Percentiles rank a stretch among this genome's conserved stretches.
phyloP scores from a whole-genome alignment of 2,329 filamentous ascomycete species.

The Beauveria sp. region DNA sequence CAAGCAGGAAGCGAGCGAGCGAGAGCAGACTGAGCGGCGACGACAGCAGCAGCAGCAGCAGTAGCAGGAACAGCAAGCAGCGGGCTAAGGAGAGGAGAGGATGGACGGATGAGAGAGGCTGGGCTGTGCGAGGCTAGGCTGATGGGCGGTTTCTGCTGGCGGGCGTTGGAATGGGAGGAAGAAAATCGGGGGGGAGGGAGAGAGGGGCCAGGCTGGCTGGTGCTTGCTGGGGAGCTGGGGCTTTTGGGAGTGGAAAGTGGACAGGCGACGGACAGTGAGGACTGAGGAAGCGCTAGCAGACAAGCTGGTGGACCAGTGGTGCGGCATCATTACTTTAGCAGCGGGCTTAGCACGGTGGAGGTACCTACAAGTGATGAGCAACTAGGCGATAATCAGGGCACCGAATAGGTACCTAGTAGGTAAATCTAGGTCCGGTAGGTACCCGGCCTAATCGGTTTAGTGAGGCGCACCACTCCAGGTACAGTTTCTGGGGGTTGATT shows the following conservation, averaged over 20 bases:
- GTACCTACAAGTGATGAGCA: too few relatives aligned
- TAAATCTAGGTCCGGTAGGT: too few relatives aligned
- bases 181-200: neutral
- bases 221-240: neutral
- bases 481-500: too few relatives aligned
- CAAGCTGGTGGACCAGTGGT: too few relatives aligned
- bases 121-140: constrained; percentile 1
- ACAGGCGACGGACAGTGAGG: too few relatives aligned
- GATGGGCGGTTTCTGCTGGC: neutral
- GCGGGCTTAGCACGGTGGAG: too few relatives aligned
- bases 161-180: constrained; percentile 1
- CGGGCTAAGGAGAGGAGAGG: neutral
- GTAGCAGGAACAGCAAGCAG: neutral
- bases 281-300: too few relatives aligned
- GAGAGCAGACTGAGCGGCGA: neutral
- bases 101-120: constrained; percentile 5
- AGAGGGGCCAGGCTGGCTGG: neutral
- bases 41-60: neutral
- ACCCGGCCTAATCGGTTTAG: too few relatives aligned
- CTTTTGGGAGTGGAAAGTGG: neutral
- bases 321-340: too few relatives aligned
- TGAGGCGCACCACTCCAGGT: too few relatives aligned
- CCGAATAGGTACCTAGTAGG: too few relatives aligned
- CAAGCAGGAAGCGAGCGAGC: neutral
- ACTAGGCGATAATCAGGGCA: too few relatives aligned